A percentile compares a stretch with the other conserved stretches of the same genome.
Conservation (phyloP, 257 asterid species). For the Solanum clarkiae region DNA sequence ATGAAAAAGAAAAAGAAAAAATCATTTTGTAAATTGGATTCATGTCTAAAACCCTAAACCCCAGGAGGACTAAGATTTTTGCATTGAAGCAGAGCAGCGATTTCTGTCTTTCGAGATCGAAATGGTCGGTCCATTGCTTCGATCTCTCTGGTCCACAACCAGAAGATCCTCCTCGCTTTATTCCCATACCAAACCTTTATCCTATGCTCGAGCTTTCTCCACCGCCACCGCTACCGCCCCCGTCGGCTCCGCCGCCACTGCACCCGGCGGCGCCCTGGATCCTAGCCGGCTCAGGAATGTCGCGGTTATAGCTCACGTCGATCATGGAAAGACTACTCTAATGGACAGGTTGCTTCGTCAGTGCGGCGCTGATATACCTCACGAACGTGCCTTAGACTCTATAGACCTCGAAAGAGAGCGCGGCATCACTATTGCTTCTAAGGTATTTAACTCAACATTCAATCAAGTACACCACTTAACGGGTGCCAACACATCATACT, state of each 20-base stretch:
- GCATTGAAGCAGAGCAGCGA: not conserved
- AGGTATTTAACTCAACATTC: constrained; percentile 28
- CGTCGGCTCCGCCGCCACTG: constrained; percentile 15
- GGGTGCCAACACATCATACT: no score
- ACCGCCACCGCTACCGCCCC: constrained; percentile 34
- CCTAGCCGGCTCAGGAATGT: constrained; percentile 71
- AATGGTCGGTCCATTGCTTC: constrained; percentile 61
- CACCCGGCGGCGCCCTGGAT: constrained; percentile 30
- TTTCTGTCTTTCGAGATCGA: not conserved
- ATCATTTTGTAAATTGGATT: not conserved
- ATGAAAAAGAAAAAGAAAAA: not conserved
- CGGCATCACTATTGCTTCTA: constrained; percentile 90
- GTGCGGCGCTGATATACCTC: constrained; percentile 96
- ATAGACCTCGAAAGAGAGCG: constrained; percentile 96
- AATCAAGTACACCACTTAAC: no score
- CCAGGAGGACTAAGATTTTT: not conserved
- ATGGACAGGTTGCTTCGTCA: constrained; percentile 97
- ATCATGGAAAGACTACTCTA: constrained; percentile 96
- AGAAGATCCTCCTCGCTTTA: constrained; percentile 14
- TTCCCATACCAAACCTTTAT: constrained; percentile 12
- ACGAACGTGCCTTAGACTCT: constrained; percentile 89
- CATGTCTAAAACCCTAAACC: constrained; percentile 2
- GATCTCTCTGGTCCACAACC: constrained; percentile 46
- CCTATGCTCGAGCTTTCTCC: constrained; percentile 36
- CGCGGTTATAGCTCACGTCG: constrained; percentile 96